A percentile compares a stretch with the other conserved stretches of the same genome.
Conservation (phyloP, 2,329 filamentous ascomycete genomes). For the Trichoderma atrobrunneum region DNA sequence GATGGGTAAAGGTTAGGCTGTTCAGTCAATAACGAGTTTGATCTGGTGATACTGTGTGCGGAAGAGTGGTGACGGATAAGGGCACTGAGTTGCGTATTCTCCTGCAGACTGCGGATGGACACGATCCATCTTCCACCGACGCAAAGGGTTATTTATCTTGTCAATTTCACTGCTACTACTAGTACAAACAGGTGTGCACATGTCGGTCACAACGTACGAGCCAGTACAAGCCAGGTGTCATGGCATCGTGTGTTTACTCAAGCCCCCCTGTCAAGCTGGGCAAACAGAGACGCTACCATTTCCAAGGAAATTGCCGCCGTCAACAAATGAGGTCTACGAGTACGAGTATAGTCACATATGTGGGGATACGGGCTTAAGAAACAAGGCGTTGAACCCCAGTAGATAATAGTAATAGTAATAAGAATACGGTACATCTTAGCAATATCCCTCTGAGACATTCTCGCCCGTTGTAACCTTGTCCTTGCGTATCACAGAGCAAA, state of each 20-base stretch:
- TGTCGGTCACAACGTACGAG: not conserved
- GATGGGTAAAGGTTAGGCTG: not conserved
- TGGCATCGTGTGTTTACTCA: not conserved
- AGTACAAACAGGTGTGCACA: not conserved
- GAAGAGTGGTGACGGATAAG: not conserved
- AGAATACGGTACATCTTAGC: not conserved
- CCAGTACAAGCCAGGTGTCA: not conserved
- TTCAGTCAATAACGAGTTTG: not conserved
- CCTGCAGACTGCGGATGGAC: not conserved
- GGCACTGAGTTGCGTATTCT: not conserved
- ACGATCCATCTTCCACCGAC: not conserved
- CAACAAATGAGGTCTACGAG: not conserved
- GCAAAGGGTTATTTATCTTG: not conserved
- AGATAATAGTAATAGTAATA: not conserved
- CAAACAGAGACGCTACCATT: not conserved
- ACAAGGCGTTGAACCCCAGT: not conserved
- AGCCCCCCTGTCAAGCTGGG: not conserved
- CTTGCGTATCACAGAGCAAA: constrained; percentile 32
- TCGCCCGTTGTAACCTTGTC: not conserved
- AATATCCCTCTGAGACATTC: not conserved
- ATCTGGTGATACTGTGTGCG: not conserved
- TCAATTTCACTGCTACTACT: not conserved
- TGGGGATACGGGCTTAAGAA: not conserved
- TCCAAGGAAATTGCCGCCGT: not conserved
- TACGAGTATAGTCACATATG: not conserved